Evolutionary conservation across 2,329 filamentous ascomycete genomes (phyloP).

Genomic region (Alternaria sp.): DNA sequence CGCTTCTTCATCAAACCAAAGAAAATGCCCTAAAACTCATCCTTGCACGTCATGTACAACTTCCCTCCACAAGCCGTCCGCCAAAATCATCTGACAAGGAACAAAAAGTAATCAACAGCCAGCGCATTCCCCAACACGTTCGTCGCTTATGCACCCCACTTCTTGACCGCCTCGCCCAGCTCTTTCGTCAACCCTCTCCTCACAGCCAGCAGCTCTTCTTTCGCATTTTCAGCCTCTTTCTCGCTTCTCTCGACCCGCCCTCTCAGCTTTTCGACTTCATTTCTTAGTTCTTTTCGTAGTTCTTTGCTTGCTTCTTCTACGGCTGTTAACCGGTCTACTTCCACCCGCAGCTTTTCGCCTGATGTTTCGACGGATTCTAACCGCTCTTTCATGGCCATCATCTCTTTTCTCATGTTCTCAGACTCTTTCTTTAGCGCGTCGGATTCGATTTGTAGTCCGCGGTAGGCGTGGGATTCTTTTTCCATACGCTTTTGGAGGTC

Average conservation of each 20-base stretch:
- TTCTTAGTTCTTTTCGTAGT: conserved; percentile 3
- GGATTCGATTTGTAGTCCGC: conserved; percentile 7
- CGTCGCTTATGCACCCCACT: conserved; percentile 9
- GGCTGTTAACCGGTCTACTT: neutral
- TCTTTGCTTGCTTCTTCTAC: conserved; percentile 6
- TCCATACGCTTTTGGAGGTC: conserved; percentile 15
- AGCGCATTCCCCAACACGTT: neutral
- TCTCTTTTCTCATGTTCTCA: conserved; percentile 5
- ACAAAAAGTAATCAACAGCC: neutral
- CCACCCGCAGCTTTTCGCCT: conserved; percentile 1
- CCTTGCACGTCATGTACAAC: neutral
- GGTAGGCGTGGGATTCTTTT: conserved; percentile 11
- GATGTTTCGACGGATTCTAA: conserved; percentile 8
- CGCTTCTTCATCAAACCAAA: neutral
- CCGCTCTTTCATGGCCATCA: conserved; percentile 19
- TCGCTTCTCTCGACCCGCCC: conserved; percentile 11
- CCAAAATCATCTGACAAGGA: neutral
- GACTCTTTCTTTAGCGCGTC: conserved; percentile 10
- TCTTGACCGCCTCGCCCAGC: conserved; percentile 13
- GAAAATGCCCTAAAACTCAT: neutral
- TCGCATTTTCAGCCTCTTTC: conserved; percentile 11
- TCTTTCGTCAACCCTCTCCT: conserved; percentile 8
- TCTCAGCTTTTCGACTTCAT: conserved; percentile 5
- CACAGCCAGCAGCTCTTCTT: conserved; percentile 10
- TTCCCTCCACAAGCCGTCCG: neutral